Evolutionary conservation across 768 basidiomycete genomes (phyloP).

Genomic region (Trametopsis cervina): DNA sequence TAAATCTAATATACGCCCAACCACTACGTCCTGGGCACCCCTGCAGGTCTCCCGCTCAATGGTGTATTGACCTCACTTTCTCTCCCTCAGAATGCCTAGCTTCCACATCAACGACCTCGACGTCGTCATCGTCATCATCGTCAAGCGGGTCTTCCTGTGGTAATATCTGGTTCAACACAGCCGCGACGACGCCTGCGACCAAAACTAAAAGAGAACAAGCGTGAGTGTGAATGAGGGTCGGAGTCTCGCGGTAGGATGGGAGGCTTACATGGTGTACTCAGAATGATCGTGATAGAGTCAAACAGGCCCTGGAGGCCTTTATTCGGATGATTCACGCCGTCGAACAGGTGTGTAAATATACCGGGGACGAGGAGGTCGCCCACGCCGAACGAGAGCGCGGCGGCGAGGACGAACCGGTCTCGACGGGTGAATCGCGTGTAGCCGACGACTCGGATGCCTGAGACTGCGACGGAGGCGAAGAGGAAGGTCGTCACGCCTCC

Average conservation of each 20-base stretch:
- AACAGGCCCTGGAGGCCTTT: constrained; percentile 62
- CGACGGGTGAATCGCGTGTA: constrained; percentile 52
- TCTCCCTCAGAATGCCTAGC: constrained; percentile 1
- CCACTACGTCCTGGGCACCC: too few relatives aligned
- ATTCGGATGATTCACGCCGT: constrained; percentile 44
- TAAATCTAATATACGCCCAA: background rate
- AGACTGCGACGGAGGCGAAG: constrained; percentile 67
- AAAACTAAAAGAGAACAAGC: constrained; percentile 27
- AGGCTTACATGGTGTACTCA: constrained; percentile 73
- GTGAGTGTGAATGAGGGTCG: constrained; percentile 1
- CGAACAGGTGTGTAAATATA: constrained; percentile 66
- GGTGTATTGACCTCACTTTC: background rate
- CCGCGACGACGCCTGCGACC: constrained; percentile 34
- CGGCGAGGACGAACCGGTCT: constrained; percentile 64
- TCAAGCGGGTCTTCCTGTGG: constrained; percentile 26
- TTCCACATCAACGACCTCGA: constrained; percentile 14
- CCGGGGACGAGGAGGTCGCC: constrained; percentile 62
- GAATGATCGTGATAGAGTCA: constrained; percentile 70
- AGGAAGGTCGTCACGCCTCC: constrained; percentile 87
- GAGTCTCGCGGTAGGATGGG: background rate
- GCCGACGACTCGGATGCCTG: constrained; percentile 65
- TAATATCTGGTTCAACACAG: constrained; percentile 40
- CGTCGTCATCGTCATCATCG: constrained; percentile 15
- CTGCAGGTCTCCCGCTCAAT: too few relatives aligned
- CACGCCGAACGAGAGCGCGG: constrained; percentile 61